Evolutionary conservation across 1,284 basidiomycete species (phyloP), one percentile per base, ranked within the genome.

Genomic region (Bondarzewia mesenterica): DNA sequence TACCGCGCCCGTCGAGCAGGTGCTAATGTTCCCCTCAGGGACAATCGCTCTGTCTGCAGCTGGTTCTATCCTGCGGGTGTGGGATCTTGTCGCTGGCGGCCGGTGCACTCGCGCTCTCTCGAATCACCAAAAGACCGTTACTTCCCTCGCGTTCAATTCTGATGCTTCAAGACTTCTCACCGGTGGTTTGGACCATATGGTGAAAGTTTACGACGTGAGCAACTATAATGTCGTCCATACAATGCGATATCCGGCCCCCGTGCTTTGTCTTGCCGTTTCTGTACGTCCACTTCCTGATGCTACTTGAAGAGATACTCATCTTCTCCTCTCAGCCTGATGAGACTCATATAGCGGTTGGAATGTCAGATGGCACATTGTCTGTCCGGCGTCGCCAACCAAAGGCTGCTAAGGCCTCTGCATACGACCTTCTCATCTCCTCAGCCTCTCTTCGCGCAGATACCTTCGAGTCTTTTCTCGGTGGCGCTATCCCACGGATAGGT

Each of bases 61-160:
- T 12, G 96, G 96, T 1, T 92, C 96, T 2, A 93, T 98, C 50
- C 71, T 99, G 50, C 84, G 93, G 29, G 82, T 93, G 1, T 99
- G 96, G 95, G 96, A 99, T 64, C 70, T 99, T 35, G 85, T 95
- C 27, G 91, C 93, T 37, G 93, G 92, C 25, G 91, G 93, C 5
- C 77, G 88, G 48, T 96, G 93, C 65, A 76, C 88, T 2, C 79
- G 88, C 41, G 93, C 93, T 6, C 65, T 97, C 52, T 93, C 89
- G 27, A 99, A 99, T 68, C 96, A 99, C 64, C 95, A 98, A 67
- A 99, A 99, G 71, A 95, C 94, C 0, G 83, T 99, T 51, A 99
- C 95, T 0, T 80, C 88, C 20, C 74, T 98, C 22, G 73, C 89
- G 4, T 92, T 94, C 65, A 84, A 93, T 60, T 66, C 85, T 15